Evolutionary conservation across 768 basidiomycete species (phyloP), one percentile per base, ranked within the genome.

Genomic region (Boletus pseudopeckii): DNA sequence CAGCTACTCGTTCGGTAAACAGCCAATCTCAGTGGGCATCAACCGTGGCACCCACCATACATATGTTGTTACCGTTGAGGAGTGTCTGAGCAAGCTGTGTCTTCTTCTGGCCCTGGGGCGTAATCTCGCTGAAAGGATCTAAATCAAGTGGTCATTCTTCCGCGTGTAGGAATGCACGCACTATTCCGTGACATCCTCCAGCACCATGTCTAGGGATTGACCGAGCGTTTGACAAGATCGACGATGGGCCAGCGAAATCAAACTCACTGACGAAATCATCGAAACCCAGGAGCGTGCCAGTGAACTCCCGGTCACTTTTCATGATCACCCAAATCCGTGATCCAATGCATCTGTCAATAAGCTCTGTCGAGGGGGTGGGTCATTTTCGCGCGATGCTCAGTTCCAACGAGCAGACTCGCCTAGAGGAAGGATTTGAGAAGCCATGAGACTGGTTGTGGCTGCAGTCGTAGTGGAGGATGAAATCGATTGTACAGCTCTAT

Each of bases 241-340:
- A 40, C 17, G 26, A 24, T 28, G 8, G n/a, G n/a, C 17, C 26
- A 41, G 42, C 18, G 15, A 45, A 46, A 45, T 17, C 17, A 8
- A 95, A 95, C 96, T 81, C 70, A 98, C 96, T 99, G 72, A 99
- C 96, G 71, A 96, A 99, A 73, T 99, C 96, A 69, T 99, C 96
- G 64, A 99, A 99, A 2, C 96, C 96, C 33, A 96, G 79, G 39
- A 99, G 77, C 3, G 86, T 97, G 11, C 96, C 96, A 22, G 90
- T 91, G 74, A 98, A 99, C 75, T 99, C 96, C 43, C 93, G 87
- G 57, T 99, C 94, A 62, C 81, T 86, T 76, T 98, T 98, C 92
- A 97, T 98, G 70, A 98, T 85, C 64, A 98, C 96, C 92, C 93
- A 97, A 67, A 98, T 95, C 45, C 85, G 83, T 33, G 93, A 96